A percentile compares a stretch with the other conserved stretches of the same genome.
Evolutionary conservation across 2,329 filamentous ascomycete species (phyloP).

Genomic region (Aspergillus versicolor): DNA sequence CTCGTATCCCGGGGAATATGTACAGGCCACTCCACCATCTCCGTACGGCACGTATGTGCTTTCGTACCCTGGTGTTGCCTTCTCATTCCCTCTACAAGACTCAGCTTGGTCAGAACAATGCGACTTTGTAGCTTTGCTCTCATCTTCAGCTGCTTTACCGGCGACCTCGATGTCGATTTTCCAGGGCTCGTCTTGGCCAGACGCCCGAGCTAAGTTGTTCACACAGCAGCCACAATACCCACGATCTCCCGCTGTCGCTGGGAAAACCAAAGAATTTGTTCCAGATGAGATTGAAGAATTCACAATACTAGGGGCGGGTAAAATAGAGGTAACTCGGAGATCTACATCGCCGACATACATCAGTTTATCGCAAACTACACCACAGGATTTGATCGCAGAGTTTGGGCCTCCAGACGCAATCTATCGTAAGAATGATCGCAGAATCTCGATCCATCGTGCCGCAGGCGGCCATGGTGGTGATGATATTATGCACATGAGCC

Average conservation of each 20-base stretch:
- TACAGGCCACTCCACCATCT: constrained; percentile 59
- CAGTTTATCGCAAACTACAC: constrained; percentile 78
- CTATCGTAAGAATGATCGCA: constrained; percentile 85
- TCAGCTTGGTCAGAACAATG: constrained; percentile 70
- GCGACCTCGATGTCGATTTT: constrained; percentile 90
- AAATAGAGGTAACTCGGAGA: constrained; percentile 73
- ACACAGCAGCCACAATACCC: constrained; percentile 71
- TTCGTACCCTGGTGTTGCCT: constrained; percentile 91
- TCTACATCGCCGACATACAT: constrained; percentile 69
- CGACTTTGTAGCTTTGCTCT: constrained; percentile 84
- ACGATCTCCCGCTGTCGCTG: constrained; percentile 66
- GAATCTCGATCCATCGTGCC: constrained; percentile 74
- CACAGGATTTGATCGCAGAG: constrained; percentile 86
- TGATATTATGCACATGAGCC: constrained; percentile 35
- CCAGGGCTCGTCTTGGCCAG: constrained; percentile 84
- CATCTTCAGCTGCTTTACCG: constrained; percentile 71
- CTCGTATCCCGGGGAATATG: constrained; percentile 90
- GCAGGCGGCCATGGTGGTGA: constrained; percentile 28
- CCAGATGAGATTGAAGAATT: constrained; percentile 86
- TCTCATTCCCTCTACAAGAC: constrained; percentile 77
- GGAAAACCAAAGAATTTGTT: constrained; percentile 73
- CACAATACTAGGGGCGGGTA: constrained; percentile 73
- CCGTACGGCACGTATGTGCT: constrained; percentile 77
- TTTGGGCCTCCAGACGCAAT: constrained; percentile 92
- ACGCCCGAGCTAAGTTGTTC: constrained; percentile 75